Conservation (phyloP, 495 filamentous ascomycete species). For the Neurospora intermedia region DNA sequence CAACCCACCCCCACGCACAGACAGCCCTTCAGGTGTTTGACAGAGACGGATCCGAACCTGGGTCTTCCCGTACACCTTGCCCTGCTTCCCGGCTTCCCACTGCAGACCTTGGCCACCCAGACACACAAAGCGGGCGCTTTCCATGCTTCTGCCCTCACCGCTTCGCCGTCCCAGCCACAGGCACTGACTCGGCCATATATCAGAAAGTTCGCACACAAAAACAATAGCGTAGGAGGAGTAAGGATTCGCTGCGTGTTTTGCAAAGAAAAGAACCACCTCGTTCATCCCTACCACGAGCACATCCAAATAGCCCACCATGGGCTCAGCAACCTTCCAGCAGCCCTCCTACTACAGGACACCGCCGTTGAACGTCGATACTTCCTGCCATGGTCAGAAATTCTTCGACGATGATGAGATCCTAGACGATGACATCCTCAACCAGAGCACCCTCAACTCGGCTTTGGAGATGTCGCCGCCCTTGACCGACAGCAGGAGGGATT, state of each 20-base stretch:
- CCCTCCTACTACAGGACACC: constrained; percentile 54
- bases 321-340: constrained; percentile 37
- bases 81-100: constrained; percentile 6
- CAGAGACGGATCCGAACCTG: neutral
- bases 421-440: constrained; percentile 77
- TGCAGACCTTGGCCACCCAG: constrained; percentile 11
- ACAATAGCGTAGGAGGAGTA: neutral
- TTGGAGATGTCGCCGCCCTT: constrained; percentile 60
- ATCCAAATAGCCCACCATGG: constrained; percentile 33
- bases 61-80: neutral
- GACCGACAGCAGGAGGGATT: constrained; percentile 55
- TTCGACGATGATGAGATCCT: constrained; percentile 78
- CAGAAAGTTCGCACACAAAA: constrained; percentile 18
- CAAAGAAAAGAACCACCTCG: neutral
- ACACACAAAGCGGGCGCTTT: constrained; percentile 18
- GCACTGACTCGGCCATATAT: constrained; percentile 29
- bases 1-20: neutral
- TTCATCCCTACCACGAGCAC: constrained; percentile 6
- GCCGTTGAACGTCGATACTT: constrained; percentile 51
- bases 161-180: constrained; percentile 11
- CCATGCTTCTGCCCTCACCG: constrained; percentile 20
- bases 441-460: constrained; percentile 48
- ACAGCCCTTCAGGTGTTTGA: neutral
- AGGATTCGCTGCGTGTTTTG: neutral
- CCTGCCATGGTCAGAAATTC: constrained; percentile 41